phyloP scores from a whole-genome alignment of 2,329 filamentous ascomycete species.

The Huntiella decipiens region DNA sequence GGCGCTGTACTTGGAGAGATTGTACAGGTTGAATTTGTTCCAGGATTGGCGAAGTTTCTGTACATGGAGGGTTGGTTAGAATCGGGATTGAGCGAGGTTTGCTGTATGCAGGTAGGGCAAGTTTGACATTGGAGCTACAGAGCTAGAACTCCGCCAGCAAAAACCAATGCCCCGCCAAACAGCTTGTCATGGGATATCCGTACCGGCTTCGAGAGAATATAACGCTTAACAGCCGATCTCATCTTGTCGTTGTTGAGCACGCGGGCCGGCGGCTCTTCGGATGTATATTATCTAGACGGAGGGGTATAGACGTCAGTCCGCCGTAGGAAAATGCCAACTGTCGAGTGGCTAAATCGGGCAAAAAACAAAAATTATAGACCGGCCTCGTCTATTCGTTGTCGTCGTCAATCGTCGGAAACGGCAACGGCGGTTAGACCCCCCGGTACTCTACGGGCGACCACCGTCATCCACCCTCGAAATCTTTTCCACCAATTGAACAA shows the following conservation, averaged over 20 bases:
- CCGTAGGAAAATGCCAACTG: not conserved
- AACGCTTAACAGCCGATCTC: conserved; percentile 13
- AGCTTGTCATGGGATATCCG: not conserved
- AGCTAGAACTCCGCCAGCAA: not conserved
- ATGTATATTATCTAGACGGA: conserved; percentile 3
- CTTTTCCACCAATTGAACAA: not conserved
- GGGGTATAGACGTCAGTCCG: conserved; percentile 3
- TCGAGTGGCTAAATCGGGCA: conserved; percentile 2
- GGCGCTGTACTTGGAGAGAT: conserved; percentile 40
- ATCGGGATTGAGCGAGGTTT: too few relatives aligned
- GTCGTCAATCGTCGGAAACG: conserved; percentile 7
- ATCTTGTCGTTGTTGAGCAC: conserved; percentile 11
- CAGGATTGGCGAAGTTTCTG: conserved; percentile 90
- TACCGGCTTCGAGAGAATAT: conserved; percentile 13
- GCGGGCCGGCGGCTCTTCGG: conserved; percentile 7
- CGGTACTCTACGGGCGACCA: too few relatives aligned
- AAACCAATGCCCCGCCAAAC: not conserved
- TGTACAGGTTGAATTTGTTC: conserved; percentile 96
- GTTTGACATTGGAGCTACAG: not conserved
- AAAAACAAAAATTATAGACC: not conserved
- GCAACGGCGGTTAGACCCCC: too few relatives aligned
- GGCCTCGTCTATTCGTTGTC: not conserved
- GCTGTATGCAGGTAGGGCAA: too few relatives aligned
- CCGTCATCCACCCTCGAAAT: conserved; percentile 3
- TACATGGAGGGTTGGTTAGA: conserved; percentile 2